phyloP scores from a whole-genome alignment of 495 filamentous ascomycete genomes.

The Annulohypoxylon nitens region DNA sequence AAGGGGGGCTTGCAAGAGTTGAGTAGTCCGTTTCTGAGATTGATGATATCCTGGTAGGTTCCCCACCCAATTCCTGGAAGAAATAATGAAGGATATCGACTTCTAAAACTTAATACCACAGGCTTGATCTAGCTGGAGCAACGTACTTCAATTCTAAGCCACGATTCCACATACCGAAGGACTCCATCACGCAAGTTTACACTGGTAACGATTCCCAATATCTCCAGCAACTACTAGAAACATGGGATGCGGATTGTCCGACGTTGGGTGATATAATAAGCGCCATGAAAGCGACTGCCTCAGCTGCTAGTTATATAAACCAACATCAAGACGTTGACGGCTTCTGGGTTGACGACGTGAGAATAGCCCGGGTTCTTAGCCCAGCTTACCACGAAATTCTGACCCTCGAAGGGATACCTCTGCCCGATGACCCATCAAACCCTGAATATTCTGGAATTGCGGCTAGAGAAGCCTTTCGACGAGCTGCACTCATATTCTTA shows the following conservation, averaged over 20 bases:
- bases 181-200: conserved; percentile 31
- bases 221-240: conserved; percentile 29
- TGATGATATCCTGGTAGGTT: conserved; percentile 49
- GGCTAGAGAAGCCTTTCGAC: conserved; percentile 45
- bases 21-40: conserved; percentile 38
- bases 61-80: neutral
- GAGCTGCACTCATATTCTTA: conserved; percentile 44
- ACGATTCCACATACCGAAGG: conserved; percentile 33
- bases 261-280: conserved; percentile 42
- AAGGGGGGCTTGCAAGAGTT: conserved; percentile 42
- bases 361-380: conserved; percentile 36
- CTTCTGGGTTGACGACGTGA: conserved; percentile 46
- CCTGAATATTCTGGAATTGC: conserved; percentile 40
- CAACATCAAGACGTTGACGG: conserved; percentile 3
- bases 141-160: conserved; percentile 44
- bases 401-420: conserved; percentile 37
- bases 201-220: conserved; percentile 31
- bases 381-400: conserved; percentile 45
- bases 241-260: conserved; percentile 44
- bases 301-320: conserved; percentile 47
- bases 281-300: conserved; percentile 42
- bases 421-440: conserved; percentile 34
- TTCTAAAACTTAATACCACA: neutral
- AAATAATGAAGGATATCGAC: neutral
- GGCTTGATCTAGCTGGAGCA: conserved; percentile 46